Evolutionary conservation across 2,329 filamentous ascomycete species (phyloP), one percentile per base, ranked within the genome.

Genomic region (Alternaria brassicae): DNA sequence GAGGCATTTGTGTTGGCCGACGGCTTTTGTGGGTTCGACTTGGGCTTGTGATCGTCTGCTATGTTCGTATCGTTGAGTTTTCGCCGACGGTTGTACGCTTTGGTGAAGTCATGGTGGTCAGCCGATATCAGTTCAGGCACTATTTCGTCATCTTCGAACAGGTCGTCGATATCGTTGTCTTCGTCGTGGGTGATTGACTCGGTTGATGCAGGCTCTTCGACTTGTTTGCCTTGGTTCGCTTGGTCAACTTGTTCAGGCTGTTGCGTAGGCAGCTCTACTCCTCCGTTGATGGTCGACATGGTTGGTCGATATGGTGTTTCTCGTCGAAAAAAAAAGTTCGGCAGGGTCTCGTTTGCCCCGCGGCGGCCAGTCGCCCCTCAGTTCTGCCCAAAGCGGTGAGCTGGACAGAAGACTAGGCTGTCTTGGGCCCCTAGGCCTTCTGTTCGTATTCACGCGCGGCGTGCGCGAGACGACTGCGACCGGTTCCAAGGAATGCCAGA

Each of bases 81-180:
- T 60, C 88, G 85, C 76, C 96, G 92, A 61, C 93, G 89, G 77
- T 97, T 97, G 82, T 95, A 95, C 7, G 89, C 88, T 79, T 96
- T 95, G 36, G 92, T 93, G 56, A 92, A 85, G 77, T 96, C 91
- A 37, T 85, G 71, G 0, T 84, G 81, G 61, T 88, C 86, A 1
- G 81, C 83, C 0, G 86, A 83, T 48, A 88, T 81, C 17, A 85
- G 79, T 70, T 86, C 87, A 23, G 83, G 81, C 49, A 81, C 81
- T 44, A 85, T 82, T 15, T 87, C 84, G 40, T 83, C 74, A 61
- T 85, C 83, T 52, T 90, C 86, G 60, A 88, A 87, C 44, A 87
- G 82, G 36, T 89, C 84, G 13, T 89, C 87, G 32, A 87, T 83
- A 54, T 91, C 85, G 60, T 88, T 86, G 57, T 88, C 86, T 41